Evolutionary conservation across 163 green algal genomes (phyloP).

Genomic region (Chlamydomonas reinhardtii): DNA sequence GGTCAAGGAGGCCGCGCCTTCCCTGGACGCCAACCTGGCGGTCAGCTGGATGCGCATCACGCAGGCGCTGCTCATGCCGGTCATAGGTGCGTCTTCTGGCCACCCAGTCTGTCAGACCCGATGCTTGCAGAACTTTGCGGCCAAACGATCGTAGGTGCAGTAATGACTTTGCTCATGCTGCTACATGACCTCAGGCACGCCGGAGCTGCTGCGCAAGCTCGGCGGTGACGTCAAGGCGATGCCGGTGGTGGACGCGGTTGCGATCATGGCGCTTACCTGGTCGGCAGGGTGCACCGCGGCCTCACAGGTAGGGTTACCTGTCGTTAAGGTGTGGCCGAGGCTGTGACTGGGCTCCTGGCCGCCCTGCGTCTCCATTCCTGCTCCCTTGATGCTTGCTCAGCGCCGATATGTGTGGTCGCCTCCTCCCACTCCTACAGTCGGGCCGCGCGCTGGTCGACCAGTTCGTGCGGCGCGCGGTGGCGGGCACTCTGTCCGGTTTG

Average conservation of each 20-base stretch:
- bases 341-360: too few relatives aligned
- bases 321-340: too few relatives aligned
- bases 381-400: too few relatives aligned
- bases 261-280: constrained; percentile 74
- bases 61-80: constrained; percentile 19
- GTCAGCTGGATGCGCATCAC: constrained; percentile 66
- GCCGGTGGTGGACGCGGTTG: constrained; percentile 59
- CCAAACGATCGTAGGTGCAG: too few relatives aligned
- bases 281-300: constrained; percentile 63
- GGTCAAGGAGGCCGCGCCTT: constrained; percentile 77
- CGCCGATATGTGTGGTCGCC: too few relatives aligned
- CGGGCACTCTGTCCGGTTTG: constrained; percentile 25
- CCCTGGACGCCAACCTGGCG: constrained; percentile 68
- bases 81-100: constrained; percentile 31
- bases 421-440: not conserved
- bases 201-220: constrained; percentile 35
- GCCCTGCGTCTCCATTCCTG: too few relatives aligned
- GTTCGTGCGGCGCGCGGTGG: constrained; percentile 57
- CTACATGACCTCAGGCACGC: constrained; percentile 37
- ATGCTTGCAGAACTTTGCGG: too few relatives aligned
- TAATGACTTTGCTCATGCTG: too few relatives aligned
- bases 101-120: too few relatives aligned
- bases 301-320: constrained; percentile 23
- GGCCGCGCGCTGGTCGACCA: constrained; percentile 61
- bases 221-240: not conserved